Conservation (phyloP, 2,329 filamentous ascomycete genomes). For the Rhexocercosporidium sp. region DNA sequence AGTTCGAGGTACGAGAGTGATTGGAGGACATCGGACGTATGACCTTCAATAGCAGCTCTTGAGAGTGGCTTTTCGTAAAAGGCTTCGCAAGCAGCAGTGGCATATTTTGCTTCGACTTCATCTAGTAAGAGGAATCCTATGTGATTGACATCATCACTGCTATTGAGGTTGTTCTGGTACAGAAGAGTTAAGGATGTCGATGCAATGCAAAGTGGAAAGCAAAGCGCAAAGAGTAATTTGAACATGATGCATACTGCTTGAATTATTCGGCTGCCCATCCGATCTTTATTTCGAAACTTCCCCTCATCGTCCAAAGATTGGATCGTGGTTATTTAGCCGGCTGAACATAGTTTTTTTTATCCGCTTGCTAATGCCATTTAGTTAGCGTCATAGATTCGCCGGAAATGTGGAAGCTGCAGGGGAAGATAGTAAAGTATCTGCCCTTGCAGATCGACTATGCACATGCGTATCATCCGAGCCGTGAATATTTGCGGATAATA, state of each 20-base stretch:
- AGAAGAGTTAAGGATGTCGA: constrained; percentile 54
- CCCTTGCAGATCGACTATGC: background rate
- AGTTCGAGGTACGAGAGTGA: constrained; percentile 53
- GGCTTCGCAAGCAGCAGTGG: constrained; percentile 49
- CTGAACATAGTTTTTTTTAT: background rate
- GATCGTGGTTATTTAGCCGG: constrained; percentile 3
- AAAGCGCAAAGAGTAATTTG: constrained; percentile 4
- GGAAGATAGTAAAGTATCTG: background rate
- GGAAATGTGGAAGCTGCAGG: background rate
- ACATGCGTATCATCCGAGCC: background rate
- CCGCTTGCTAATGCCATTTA: background rate
- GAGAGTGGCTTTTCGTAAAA: constrained; percentile 55
- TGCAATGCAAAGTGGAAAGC: constrained; percentile 38
- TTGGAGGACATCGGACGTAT: constrained; percentile 51
- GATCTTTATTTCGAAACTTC: constrained; percentile 13
- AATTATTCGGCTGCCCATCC: background rate
- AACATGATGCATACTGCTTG: constrained; percentile 1
- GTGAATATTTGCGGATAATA: no score
- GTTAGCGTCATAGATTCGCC: constrained; percentile 5
- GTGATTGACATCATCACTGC: constrained; percentile 57
- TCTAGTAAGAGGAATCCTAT: constrained; percentile 56
- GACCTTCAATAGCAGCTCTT: constrained; percentile 46
- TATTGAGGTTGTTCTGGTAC: constrained; percentile 61
- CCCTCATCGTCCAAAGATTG: background rate
- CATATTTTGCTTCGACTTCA: constrained; percentile 45